Evolutionary conservation across 192 early-diverging fungal genomes (phyloP).

Genomic region (Coemansia sp.): DNA sequence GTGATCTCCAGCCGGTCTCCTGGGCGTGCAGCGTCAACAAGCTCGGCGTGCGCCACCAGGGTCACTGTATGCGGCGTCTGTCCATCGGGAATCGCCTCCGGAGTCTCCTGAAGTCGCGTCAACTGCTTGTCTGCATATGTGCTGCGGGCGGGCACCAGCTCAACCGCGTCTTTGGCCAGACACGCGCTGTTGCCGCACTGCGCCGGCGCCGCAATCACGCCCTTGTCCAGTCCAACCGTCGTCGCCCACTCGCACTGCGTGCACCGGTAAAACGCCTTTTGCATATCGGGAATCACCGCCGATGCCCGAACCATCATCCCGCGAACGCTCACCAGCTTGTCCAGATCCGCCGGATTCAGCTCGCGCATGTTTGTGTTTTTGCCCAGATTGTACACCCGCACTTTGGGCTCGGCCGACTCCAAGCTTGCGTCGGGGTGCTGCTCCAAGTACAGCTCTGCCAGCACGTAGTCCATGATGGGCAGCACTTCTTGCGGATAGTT

Average conservation of each 20-base stretch:
- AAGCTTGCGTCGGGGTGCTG: conserved; percentile 71
- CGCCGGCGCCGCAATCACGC: conserved; percentile 45
- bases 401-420: conserved; percentile 60
- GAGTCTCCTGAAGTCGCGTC: conserved; percentile 56
- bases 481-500: conserved; percentile 74
- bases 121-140: conserved; percentile 88
- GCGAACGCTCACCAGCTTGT: conserved; percentile 93
- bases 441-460: conserved; percentile 62
- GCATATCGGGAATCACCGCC: conserved; percentile 92
- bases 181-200: conserved; percentile 67
- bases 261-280: conserved; percentile 92
- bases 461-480: conserved; percentile 62
- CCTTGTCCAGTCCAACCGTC: conserved; percentile 62
- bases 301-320: conserved; percentile 91
- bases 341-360: conserved; percentile 94
- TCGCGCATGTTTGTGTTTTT: conserved; percentile 86
- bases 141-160: conserved; percentile 57
- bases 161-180: conserved; percentile 60
- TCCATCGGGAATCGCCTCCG: conserved; percentile 61
- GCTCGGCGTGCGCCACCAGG: conserved; percentile 58
- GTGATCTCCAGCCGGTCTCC: conserved; percentile 47
- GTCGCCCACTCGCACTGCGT: conserved; percentile 66
- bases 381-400: conserved; percentile 85
- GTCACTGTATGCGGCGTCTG: conserved; percentile 55
- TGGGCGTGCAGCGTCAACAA: conserved; percentile 62